These are phyloP conservation scores for Leccinum subrobustum DNA, from an alignment of 1,284 basidiomycete genomes.

Conservation along the genomic window DNA sequence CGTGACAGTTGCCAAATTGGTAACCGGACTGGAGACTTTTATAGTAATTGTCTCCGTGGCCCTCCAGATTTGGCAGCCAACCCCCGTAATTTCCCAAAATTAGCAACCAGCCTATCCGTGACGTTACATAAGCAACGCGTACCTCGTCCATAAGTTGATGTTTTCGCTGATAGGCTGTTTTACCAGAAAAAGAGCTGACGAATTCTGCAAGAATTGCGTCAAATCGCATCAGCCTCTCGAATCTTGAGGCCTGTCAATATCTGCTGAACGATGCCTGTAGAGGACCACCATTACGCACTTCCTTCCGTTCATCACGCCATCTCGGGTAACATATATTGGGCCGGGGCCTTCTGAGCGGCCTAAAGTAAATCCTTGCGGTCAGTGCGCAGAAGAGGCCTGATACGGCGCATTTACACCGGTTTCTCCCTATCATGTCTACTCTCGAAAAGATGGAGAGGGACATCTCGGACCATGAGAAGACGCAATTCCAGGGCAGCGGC, in stretches of 20 bases:
- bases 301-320: not conserved
- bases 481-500: not conserved
- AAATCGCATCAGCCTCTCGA: not conserved
- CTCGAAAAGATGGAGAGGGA: constrained; percentile 2
- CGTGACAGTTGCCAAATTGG: no score
- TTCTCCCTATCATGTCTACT: constrained; percentile 7
- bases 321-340: not conserved
- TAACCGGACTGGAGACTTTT: no score
- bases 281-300: no score
- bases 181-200: not conserved
- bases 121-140: no score
- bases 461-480: constrained; percentile 2
- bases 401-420: not conserved
- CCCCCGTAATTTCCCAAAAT: no score
- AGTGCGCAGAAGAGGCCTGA: not conserved
- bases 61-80: no score
- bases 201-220: not conserved
- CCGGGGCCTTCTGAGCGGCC: not conserved
- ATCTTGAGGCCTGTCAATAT: not conserved
- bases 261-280: no score
- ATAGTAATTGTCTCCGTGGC: no score
- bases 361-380: not conserved
- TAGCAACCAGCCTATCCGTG: no score
- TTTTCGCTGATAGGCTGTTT: no score
- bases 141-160: not conserved